These are phyloP conservation scores for Malus asiatica DNA, from an alignment of 306 rosid genomes.

Conservation along the genomic window DNA sequence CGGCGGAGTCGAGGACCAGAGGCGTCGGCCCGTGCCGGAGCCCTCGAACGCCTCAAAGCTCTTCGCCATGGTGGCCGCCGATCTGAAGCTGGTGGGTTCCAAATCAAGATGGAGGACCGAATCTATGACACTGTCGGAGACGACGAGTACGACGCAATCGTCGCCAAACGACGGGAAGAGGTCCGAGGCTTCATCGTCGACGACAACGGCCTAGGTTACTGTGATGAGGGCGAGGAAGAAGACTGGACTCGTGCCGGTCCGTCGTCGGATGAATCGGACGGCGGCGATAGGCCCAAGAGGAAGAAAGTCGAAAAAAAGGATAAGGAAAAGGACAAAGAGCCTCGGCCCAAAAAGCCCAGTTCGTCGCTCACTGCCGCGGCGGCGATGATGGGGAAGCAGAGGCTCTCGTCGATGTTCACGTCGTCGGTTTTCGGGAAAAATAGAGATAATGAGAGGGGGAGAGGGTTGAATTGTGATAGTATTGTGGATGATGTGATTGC, in stretches of 20 bases:
- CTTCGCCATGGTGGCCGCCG: slow-evolving; percentile 55
- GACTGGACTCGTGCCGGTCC: slow-evolving; percentile 78
- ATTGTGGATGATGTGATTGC: slow-evolving; percentile 82
- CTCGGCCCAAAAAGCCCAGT: slow-evolving; percentile 44
- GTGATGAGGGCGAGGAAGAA: slow-evolving; percentile 92
- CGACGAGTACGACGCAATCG: slow-evolving; percentile 78
- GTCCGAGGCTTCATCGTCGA: slow-evolving; percentile 61
- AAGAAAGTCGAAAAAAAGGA: slow-evolving; percentile 51
- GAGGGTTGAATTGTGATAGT: slow-evolving; percentile 40
- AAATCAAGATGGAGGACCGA: slow-evolving; percentile 68
- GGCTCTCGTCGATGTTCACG: slow-evolving; percentile 85
- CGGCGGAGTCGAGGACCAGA: slow-evolving; percentile 57
- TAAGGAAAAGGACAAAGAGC: slow-evolving; percentile 19
- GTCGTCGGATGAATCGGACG: slow-evolving; percentile 69
- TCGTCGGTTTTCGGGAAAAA: slow-evolving; percentile 56
- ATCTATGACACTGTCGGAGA: slow-evolving; percentile 65
- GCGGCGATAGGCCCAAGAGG: slow-evolving; percentile 49
- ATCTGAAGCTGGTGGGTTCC: slow-evolving; percentile 47
- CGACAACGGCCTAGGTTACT: slow-evolving; percentile 77
- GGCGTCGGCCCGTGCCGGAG: slow-evolving; percentile 43
- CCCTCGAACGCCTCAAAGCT: slow-evolving; percentile 71
- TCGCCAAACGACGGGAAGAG: slow-evolving; percentile 79
- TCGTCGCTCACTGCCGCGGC: slow-evolving; percentile 82
- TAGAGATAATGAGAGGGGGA: slow-evolving; percentile 48
- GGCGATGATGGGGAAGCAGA: slow-evolving; percentile 73